Base-by-base conservation (phyloP, 164 flowering plant species). In the Umbellularia californica region DNA sequence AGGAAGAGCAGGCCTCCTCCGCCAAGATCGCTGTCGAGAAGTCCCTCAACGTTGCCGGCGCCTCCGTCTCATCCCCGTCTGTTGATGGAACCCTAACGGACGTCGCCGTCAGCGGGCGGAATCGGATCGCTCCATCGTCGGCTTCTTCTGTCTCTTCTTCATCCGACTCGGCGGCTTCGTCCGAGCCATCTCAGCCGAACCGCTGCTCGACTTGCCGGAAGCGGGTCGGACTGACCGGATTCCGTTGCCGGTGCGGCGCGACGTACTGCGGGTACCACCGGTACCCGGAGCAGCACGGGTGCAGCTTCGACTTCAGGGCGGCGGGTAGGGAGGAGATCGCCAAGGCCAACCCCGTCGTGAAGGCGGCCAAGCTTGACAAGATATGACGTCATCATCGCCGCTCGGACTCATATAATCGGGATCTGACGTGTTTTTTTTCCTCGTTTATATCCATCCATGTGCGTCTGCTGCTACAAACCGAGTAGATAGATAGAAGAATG, bases 241-340 rank as follows among this genome's bases (percentile, higher is more conserved):
- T 90, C 81, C 76, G 51, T 77, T 90, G 97, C 80, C 77, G 83
- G 71, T 92, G 97, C 73, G 94, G 91, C 24, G 78, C 68, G 23
- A 84, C 88, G 68, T 90, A 86, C 71, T 92, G 94, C 69, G 82
- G 87, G 84, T 24, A 72, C 63, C 97, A 90, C 74, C 77, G 97
- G 88, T 88, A 92, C 84, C 90, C 97, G 74, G 97, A 92, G 80
- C 79, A 78, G 79, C 97, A 92, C 72, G 88, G 68, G 4, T 90
- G 97, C 75, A 41, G 80, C 55, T 91, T 87, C 72, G 95, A 92
- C 74, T 88, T 81, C 84, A 92, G 89, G 83, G 74, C 77, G 69
- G 75, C 74, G 28, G 94, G 95, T 20, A 79, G 82, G 63, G 93
- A 88, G 75, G 87, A 85, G 65, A 89, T 91, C 50, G 88, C 90